Evolutionary conservation across 306 rosid genomes (phyloP), one percentile per base, ranked within the genome.

Genomic region (Argentina anserina): DNA sequence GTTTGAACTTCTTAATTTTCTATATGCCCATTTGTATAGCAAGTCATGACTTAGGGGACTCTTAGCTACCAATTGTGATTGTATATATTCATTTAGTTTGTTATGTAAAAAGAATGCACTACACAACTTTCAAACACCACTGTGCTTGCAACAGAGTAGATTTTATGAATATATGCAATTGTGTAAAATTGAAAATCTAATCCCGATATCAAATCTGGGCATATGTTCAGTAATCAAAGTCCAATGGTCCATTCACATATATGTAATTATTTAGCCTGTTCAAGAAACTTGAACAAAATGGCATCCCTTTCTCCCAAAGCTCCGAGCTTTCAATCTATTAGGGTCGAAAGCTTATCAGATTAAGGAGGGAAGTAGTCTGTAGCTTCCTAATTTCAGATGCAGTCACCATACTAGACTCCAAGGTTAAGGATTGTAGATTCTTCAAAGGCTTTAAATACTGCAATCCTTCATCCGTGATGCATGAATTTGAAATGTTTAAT

Each of bases 321-420:
- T 23, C 53, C 26, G 64, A 3, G 7, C 55, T 37, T 45, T 41
- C 37, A 6, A 63, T 56, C 80, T 88, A 88, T 73, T 77, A 91
- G 0, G 93, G 96, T 20, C 96, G 84, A 75, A 90, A 86, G 85
- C 82, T 86, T 40, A 86, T 86, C 74, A 90, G 82, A 75, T 90
- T 84, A 2, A 89, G 91, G 72, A 90, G 91, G 79, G 83, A 68
- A 49, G 62, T 74, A 15, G 80, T 82, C 84, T 81, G 87, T 47
- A 90, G 86, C 75, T 81, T 90, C 89, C 79, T 88, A 52, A 90
- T 84, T 75, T 83, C 93, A 39, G 72, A 76, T 66, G 91, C 85
- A 7, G 93, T 90, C 81, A 90, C 91, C 84, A 78, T 81, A 80
- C 91, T 84, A 20, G 88, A 85, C 49, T 90, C 96, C 80, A 90